A percentile compares a stretch with the other conserved stretches of the same genome.
Conservation (phyloP, 2,329 filamentous ascomycete species). For the Zasmidium cellare region DNA sequence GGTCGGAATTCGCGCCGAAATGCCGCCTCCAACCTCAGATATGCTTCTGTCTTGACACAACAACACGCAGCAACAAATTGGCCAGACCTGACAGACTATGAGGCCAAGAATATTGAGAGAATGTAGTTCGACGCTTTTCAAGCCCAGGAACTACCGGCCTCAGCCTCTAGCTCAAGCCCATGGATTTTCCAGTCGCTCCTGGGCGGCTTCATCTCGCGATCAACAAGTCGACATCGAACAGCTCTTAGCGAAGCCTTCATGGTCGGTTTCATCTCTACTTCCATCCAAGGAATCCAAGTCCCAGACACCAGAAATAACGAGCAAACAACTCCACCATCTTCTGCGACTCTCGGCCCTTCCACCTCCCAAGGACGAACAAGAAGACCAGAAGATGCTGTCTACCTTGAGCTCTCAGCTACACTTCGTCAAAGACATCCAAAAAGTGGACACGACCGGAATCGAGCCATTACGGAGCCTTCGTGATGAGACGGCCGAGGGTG, state of each 20-base stretch:
- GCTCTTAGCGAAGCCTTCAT: slow-evolving; percentile 68
- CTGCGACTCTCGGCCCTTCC: slow-evolving; percentile 88
- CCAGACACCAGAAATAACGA: slow-evolving; percentile 54
- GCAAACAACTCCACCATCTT: slow-evolving; percentile 74
- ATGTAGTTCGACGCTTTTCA: background rate
- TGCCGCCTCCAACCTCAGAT: background rate
- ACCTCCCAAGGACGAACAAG: slow-evolving; percentile 59
- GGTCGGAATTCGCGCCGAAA: background rate
- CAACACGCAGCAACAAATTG: background rate
- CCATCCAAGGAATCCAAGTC: slow-evolving; percentile 42
- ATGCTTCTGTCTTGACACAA: background rate
- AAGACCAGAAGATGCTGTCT: slow-evolving; percentile 69
- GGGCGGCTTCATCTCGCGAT: background rate
- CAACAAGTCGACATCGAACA: slow-evolving; percentile 34
- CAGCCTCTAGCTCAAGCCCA: background rate
- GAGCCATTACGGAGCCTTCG: slow-evolving; percentile 75
- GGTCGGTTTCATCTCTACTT: slow-evolving; percentile 79
- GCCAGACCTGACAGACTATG: background rate
- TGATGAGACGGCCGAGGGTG: slow-evolving; percentile 68
- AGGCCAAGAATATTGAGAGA: background rate
- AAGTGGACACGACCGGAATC: slow-evolving; percentile 71
- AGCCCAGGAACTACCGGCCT: background rate
- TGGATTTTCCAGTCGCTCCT: background rate
- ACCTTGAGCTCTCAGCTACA: slow-evolving; percentile 80
- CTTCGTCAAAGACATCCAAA: slow-evolving; percentile 85